Conservation (phyloP, 2,329 filamentous ascomycete species). For the Ceratocystis ficicola region DNA sequence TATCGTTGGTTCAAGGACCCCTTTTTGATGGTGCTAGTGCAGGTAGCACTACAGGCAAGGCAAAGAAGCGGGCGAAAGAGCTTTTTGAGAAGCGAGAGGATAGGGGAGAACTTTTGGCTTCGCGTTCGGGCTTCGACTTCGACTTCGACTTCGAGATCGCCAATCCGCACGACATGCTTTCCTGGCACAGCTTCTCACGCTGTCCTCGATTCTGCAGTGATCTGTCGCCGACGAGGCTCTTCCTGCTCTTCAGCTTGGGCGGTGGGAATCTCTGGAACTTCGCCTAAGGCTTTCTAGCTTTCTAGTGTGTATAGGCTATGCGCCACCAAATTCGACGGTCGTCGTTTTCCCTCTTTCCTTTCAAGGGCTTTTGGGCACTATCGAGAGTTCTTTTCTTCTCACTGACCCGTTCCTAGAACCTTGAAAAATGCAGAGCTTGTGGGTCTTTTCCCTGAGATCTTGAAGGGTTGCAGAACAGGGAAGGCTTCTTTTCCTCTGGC, state of each 20-base stretch:
- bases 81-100: too few species aligned
- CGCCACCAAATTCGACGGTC: neutral
- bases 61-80: too few species aligned
- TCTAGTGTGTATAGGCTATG: conserved; percentile 2
- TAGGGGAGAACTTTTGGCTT: too few species aligned
- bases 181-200: neutral
- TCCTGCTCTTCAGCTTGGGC: conserved; percentile 3
- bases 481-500: too few species aligned
- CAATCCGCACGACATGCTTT: neutral
- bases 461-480: too few species aligned
- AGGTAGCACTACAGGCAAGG: too few species aligned
- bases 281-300: conserved; percentile 2
- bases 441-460: too few species aligned
- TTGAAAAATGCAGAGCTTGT: neutral
- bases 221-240: conserved; percentile 4
- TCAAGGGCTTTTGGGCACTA: neutral
- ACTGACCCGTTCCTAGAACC: neutral
- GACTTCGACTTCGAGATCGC: conserved; percentile 7
- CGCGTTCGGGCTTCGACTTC: neutral
- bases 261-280: neutral
- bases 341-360: too few species aligned
- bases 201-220: neutral
- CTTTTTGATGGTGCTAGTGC: neutral
- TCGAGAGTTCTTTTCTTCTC: neutral
- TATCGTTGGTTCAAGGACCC: neutral